Evolutionary conservation across 2,329 filamentous ascomycete species (phyloP), one percentile per base, ranked within the genome.

Genomic region (Akanthomyces uredinophilus): DNA sequence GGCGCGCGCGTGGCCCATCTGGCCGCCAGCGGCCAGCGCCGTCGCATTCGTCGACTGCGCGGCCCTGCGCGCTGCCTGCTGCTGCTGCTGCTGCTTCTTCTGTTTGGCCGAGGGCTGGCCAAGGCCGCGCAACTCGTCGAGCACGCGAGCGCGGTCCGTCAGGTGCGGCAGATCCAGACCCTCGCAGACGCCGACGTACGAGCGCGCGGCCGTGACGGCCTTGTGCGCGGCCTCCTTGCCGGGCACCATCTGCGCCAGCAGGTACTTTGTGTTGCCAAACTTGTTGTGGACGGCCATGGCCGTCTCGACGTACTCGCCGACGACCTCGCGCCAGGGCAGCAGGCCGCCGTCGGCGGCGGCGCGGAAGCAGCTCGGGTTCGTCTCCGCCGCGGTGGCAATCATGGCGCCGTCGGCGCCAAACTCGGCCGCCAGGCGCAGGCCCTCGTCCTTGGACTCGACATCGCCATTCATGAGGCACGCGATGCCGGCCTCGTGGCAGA

Each of bases 401-500:
- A 99, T 99, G 64, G 91, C 95, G 6, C 93, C 94, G 70, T 98
- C 93, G 6, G 90, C 90, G n/a, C 87, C 88, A 71, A 85, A 97
- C 72, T 96, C 89, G 29, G 83, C 70, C 64, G 92, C 88, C 7
- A 99, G 81, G 63, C 79, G 73, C 8, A 90, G 71, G 0, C 87
- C 94, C 63, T 96, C 81, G 56, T 91, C 89, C 60, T 90, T 85
- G 43, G 81, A 85, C 60, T 83, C 85, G 0, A 99, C 92, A 70
- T 99, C 95, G 53, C 95, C 95, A 71, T 99, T 99, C 87, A 98
- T 93, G 46, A 98, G 77, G 71, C 94, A 97, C 10, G 94, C 92
- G 2, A 99, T 92, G 32, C 94, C 94, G 13, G 87, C 87, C 66
- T 92, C 87, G 65, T 84, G 87, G 71, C 95, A 99, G 1, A 96